A percentile compares a stretch with the other conserved stretches of the same genome.
Evolutionary conservation across 116 monocot genomes (phyloP).

Genomic region (Posidonia oceanica): DNA sequence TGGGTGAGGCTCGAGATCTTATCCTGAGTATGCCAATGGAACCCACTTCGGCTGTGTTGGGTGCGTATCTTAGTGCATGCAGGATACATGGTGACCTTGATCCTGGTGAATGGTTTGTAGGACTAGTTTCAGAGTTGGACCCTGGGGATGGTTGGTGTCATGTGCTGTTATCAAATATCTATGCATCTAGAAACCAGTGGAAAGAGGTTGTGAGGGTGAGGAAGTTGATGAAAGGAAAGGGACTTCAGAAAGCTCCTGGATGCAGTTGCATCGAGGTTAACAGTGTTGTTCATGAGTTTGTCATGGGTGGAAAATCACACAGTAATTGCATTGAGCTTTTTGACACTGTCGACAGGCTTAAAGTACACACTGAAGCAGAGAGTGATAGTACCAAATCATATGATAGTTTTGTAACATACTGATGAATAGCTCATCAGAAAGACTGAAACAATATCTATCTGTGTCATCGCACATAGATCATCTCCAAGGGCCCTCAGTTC

Average conservation of each 20-base stretch:
- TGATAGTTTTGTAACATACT: neutral
- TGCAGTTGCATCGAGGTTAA: slow-evolving; percentile 16
- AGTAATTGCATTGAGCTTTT: slow-evolving; percentile 3
- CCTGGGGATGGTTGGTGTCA: slow-evolving; percentile 6
- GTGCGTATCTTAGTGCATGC: slow-evolving; percentile 16
- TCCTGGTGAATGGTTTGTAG: neutral
- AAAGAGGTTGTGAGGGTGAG: slow-evolving; percentile 7
- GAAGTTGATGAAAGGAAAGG: slow-evolving; percentile 2
- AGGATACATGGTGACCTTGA: slow-evolving; percentile 10
- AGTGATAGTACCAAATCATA: slow-evolving; percentile 2
- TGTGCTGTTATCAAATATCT: slow-evolving; percentile 17
- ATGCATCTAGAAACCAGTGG: slow-evolving; percentile 13
- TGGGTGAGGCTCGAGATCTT: slow-evolving; percentile 7
- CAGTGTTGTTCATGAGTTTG: slow-evolving; percentile 13
- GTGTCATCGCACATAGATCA: no score
- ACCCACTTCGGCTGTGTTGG: slow-evolving; percentile 5
- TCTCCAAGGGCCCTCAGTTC: no score
- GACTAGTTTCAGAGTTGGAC: neutral
- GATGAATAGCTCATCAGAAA: neutral
- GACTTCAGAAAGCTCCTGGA: slow-evolving; percentile 8
- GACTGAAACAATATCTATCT: no score
- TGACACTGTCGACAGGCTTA: neutral
- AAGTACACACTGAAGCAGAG: slow-evolving; percentile 1
- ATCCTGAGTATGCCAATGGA: slow-evolving; percentile 15
- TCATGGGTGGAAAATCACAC: slow-evolving; percentile 6